A percentile compares a stretch with the other conserved stretches of the same genome.
These are phyloP conservation scores for Neurospora tetraspora DNA, from an alignment of 495 filamentous ascomycete genomes.

Conservation along the genomic window DNA sequence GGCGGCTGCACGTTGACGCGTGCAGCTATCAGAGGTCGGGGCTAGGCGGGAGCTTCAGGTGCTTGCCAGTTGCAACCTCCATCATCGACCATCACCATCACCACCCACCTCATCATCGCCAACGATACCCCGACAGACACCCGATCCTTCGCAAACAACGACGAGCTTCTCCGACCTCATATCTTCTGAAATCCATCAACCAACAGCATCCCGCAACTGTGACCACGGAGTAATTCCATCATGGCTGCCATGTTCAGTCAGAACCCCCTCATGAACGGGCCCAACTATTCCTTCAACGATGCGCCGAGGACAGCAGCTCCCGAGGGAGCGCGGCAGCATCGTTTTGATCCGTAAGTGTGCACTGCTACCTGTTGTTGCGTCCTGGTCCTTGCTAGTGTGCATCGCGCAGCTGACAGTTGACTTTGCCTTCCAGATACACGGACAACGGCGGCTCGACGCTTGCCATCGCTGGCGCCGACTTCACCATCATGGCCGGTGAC, in stretches of 20 bases:
- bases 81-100: neutral
- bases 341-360: slow-evolving; percentile 77
- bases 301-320: slow-evolving; percentile 31
- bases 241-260: slow-evolving; percentile 53
- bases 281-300: slow-evolving; percentile 49
- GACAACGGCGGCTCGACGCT: slow-evolving; percentile 97
- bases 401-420: slow-evolving; percentile 4
- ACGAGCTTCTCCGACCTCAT: neutral
- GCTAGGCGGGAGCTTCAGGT: neutral
- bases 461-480: slow-evolving; percentile 87
- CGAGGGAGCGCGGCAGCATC: slow-evolving; percentile 54
- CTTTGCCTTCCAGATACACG: slow-evolving; percentile 72
- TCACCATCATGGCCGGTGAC: slow-evolving; percentile 92
- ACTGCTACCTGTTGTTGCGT: neutral
- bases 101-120: neutral
- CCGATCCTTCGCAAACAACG: neutral
- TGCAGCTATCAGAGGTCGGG: neutral
- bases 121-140: neutral
- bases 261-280: slow-evolving; percentile 50
- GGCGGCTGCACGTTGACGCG: neutral
- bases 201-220: neutral
- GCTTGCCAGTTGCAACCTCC: neutral
- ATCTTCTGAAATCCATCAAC: neutral
- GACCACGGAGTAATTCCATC: slow-evolving; percentile 1
- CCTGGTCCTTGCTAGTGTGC: neutral